phyloP scores from a whole-genome alignment of 176 grass and related monocot genomes.

The Zea luxurians region DNA sequence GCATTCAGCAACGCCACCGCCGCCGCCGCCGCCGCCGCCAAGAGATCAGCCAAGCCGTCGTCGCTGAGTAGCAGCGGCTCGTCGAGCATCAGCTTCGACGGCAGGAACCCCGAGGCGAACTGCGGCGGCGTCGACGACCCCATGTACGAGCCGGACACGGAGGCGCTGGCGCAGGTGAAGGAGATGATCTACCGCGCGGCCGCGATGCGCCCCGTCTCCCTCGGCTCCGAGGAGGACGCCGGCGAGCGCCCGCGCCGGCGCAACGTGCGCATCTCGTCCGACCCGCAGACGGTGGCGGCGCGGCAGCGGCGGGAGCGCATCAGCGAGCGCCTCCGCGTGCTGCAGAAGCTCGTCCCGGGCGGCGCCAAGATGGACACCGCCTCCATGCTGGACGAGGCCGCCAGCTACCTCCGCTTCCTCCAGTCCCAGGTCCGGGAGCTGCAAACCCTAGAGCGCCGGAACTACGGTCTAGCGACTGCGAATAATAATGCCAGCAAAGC shows the following conservation, averaged over 20 bases:
- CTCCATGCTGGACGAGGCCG: constrained; percentile 90
- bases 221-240: constrained; percentile 46
- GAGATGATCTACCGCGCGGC: constrained; percentile 84
- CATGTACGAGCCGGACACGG: constrained; percentile 65
- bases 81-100: constrained; percentile 67
- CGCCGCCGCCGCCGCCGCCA: not conserved
- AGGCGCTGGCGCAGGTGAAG: constrained; percentile 85
- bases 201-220: constrained; percentile 60
- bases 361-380: constrained; percentile 88
- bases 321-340: constrained; percentile 68
- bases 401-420: constrained; percentile 83
- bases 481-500: not conserved
- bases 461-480: not conserved
- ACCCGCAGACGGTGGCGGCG: constrained; percentile 80
- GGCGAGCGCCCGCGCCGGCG: constrained; percentile 59
- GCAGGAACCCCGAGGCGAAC: not conserved
- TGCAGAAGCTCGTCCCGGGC: constrained; percentile 82
- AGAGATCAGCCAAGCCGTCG: constrained; percentile 41
- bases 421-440: constrained; percentile 69
- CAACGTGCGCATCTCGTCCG: constrained; percentile 78
- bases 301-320: constrained; percentile 74
- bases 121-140: not conserved
- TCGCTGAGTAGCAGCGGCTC: constrained; percentile 32
- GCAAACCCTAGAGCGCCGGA: constrained; percentile 61
- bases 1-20: constrained; percentile 30